These are phyloP conservation scores for Elsinoe perseae DNA, from an alignment of 2,329 filamentous ascomycete species.

Conservation along the genomic window DNA sequence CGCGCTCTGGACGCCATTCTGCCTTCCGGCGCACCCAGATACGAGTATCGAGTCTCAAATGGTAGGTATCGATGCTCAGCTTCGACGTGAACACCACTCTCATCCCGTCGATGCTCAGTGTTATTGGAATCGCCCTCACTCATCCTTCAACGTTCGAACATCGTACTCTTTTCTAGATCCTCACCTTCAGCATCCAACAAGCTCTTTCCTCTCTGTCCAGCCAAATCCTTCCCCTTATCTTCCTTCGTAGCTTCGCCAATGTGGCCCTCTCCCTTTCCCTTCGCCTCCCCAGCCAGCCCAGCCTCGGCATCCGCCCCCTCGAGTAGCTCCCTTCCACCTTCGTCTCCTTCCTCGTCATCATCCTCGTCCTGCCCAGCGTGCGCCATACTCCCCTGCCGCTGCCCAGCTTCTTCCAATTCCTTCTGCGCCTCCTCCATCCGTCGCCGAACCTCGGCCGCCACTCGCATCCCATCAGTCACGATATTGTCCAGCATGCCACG, in stretches of 20 bases:
- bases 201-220: conserved; percentile 24
- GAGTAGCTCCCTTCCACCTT: conserved; percentile 49
- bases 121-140: not conserved
- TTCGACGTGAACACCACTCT: too few relatives aligned
- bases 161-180: conserved; percentile 28
- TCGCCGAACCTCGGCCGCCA: conserved; percentile 82
- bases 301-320: conserved; percentile 44
- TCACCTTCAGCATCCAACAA: conserved; percentile 26
- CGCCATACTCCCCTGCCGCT: conserved; percentile 42
- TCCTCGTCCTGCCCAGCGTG: conserved; percentile 47
- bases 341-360: conserved; percentile 63
- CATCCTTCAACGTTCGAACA: conserved; percentile 30
- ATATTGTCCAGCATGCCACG: conserved; percentile 94
- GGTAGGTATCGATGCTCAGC: too few relatives aligned
- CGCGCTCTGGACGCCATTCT: too few relatives aligned
- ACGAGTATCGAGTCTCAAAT: not conserved
- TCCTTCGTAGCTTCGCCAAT: conserved; percentile 13
- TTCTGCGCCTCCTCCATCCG: conserved; percentile 93
- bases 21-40: too few relatives aligned
- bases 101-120: too few relatives aligned
- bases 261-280: conserved; percentile 10
- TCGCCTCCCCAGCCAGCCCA: conserved; percentile 22
- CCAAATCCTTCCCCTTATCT: conserved; percentile 13
- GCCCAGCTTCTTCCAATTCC: conserved; percentile 78
- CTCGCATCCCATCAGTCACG: conserved; percentile 92